phyloP scores from a whole-genome alignment of 805 yeast species.

The Pichia membranifaciens region DNA sequence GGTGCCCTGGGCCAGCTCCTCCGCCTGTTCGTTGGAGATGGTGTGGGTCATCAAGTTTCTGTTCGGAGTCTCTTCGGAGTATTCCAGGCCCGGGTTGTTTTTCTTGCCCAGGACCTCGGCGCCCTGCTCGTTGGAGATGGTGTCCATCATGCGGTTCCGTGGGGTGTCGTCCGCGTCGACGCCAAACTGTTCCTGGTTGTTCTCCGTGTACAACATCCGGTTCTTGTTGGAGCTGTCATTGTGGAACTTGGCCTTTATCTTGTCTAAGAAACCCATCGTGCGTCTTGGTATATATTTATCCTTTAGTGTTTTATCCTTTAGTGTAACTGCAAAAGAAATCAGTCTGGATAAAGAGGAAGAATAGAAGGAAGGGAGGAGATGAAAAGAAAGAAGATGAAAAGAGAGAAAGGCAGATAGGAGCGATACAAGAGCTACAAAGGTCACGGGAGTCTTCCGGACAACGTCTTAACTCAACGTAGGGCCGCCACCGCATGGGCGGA shows the following conservation, averaged over 20 bases:
- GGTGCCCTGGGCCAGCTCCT: neutral
- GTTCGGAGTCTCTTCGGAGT: neutral
- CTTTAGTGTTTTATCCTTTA: too few relatives aligned
- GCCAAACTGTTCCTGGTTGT: constrained; percentile 12
- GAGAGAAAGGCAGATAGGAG: neutral
- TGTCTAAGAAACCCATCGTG: constrained; percentile 13
- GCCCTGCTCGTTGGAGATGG: constrained; percentile 14
- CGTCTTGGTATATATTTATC: neutral
- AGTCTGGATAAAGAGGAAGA: neutral
- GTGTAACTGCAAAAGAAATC: too few relatives aligned
- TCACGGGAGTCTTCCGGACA: too few relatives aligned
- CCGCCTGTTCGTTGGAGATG: constrained; percentile 9
- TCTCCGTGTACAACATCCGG: constrained; percentile 11
- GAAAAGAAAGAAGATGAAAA: neutral
- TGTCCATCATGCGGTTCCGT: constrained; percentile 15
- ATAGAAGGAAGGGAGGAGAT: neutral
- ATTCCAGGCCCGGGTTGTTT: neutral
- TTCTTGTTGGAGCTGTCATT: constrained; percentile 5
- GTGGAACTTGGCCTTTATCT: constrained; percentile 8
- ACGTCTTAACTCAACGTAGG: too few relatives aligned
- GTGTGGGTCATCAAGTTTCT: constrained; percentile 7
- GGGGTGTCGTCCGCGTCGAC: constrained; percentile 8
- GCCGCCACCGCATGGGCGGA: too few relatives aligned
- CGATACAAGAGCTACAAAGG: too few relatives aligned
- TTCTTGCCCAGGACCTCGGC: neutral